Evolutionary conservation across 208 protist genomes (phyloP).

Genomic region (Acanthamoeba castellanii): DNA sequence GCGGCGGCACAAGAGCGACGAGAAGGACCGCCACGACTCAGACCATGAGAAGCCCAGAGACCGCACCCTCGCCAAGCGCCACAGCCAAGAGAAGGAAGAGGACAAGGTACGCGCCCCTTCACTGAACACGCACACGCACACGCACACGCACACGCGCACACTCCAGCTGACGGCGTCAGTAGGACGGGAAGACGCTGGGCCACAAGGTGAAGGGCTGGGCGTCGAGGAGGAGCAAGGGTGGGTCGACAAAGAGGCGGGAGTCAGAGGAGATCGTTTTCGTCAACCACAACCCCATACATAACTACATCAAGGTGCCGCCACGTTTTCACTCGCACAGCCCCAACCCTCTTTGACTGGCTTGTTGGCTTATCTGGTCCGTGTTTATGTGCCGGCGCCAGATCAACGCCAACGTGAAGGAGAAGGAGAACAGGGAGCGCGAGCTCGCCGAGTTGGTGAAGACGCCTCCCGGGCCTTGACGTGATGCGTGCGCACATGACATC

Average conservation of each 20-base stretch:
- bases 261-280: slow-evolving; percentile 5
- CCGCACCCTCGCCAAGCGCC: not conserved
- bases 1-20: not conserved
- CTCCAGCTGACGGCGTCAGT: not conserved
- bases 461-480: not conserved
- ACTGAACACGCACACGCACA: not conserved
- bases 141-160: too few species aligned
- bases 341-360: not conserved
- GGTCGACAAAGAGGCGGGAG: not conserved
- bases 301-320: slow-evolving; percentile 27
- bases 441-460: slow-evolving; percentile 27
- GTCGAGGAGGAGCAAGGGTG: not conserved
- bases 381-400: not conserved
- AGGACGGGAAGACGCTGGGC: slow-evolving; percentile 27
- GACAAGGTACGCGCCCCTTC: not conserved
- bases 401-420: slow-evolving; percentile 43
- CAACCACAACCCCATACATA: slow-evolving; percentile 38
- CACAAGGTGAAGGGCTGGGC: slow-evolving; percentile 35
- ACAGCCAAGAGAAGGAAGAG: slow-evolving; percentile 31
- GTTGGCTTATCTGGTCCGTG: not conserved
- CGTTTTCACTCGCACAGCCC: not conserved
- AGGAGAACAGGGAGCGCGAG: slow-evolving; percentile 25
- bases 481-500: slow-evolving; percentile 20
- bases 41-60: not conserved
- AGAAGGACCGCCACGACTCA: not conserved